Conservation (phyloP, 2,329 filamentous ascomycete genomes). For the Elsinoe arachidis region DNA sequence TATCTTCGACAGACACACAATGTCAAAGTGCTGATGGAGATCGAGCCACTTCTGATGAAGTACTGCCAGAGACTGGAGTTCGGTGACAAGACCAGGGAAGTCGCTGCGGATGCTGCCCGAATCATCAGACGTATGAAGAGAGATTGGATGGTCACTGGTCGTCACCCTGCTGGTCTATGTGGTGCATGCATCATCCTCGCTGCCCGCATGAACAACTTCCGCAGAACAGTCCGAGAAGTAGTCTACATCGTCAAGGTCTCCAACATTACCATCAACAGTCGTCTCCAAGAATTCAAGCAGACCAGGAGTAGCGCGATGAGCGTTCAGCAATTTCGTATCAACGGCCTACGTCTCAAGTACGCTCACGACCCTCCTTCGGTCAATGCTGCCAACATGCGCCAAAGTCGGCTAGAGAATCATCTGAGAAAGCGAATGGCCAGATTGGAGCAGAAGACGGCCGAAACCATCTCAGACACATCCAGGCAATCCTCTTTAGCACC, state of each 20-base stretch:
- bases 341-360: constrained; percentile 59
- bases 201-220: constrained; percentile 96
- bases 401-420: constrained; percentile 27
- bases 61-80: constrained; percentile 93
- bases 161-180: constrained; percentile 86
- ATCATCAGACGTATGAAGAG: constrained; percentile 88
- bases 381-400: constrained; percentile 52
- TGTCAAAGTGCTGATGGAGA: constrained; percentile 59
- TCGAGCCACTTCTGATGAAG: constrained; percentile 83
- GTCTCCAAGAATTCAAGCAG: constrained; percentile 81
- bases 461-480: constrained; percentile 18
- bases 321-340: constrained; percentile 72
- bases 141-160: constrained; percentile 95
- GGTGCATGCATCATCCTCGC: constrained; percentile 91
- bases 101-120: constrained; percentile 78
- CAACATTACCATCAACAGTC: constrained; percentile 83
- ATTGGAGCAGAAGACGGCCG: constrained; percentile 14
- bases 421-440: constrained; percentile 20
- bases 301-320: constrained; percentile 79
- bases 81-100: constrained; percentile 66
- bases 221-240: constrained; percentile 82
- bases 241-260: constrained; percentile 98
- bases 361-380: constrained; percentile 77
- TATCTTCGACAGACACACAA: constrained; percentile 40
- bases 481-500: constrained; percentile 19